Evolutionary conservation across 2,329 filamentous ascomycete species (phyloP).

Genomic region (Sclerotinia spermophila): DNA sequence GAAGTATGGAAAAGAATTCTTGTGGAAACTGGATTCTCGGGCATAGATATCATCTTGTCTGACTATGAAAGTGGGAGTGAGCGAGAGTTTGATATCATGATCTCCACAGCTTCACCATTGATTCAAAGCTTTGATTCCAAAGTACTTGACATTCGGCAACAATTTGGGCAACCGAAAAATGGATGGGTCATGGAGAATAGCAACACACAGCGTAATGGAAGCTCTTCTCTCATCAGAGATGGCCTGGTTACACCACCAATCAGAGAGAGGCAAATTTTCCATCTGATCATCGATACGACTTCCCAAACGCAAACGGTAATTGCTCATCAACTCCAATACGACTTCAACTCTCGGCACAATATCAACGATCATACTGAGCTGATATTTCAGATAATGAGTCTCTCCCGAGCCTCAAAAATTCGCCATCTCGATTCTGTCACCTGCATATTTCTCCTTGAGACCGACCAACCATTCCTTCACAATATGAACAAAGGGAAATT

Average conservation of each 20-base stretch:
- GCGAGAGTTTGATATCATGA: constrained; percentile 1
- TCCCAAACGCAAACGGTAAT: background rate
- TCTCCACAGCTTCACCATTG: background rate
- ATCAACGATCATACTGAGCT: background rate
- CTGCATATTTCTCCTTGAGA: constrained; percentile 11
- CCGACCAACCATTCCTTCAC: background rate
- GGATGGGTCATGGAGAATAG: too few relatives aligned
- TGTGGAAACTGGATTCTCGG: background rate
- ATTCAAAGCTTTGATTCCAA: background rate
- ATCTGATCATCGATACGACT: background rate
- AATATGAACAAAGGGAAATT: background rate
- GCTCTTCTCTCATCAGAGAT: background rate
- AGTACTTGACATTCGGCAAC: background rate
- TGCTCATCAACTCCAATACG: background rate
- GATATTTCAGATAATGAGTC: background rate
- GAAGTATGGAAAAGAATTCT: background rate
- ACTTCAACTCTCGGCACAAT: background rate
- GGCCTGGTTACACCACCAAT: background rate
- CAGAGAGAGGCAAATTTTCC: background rate
- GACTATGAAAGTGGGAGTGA: background rate
- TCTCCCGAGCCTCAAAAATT: background rate
- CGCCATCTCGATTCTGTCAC: background rate
- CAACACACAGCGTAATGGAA: background rate
- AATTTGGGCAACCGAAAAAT: background rate
- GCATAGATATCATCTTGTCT: background rate